Evolutionary conservation across 2,329 filamentous ascomycete species (phyloP), one percentile per base, ranked within the genome.

Genomic region (Cercospora nicotianae): DNA sequence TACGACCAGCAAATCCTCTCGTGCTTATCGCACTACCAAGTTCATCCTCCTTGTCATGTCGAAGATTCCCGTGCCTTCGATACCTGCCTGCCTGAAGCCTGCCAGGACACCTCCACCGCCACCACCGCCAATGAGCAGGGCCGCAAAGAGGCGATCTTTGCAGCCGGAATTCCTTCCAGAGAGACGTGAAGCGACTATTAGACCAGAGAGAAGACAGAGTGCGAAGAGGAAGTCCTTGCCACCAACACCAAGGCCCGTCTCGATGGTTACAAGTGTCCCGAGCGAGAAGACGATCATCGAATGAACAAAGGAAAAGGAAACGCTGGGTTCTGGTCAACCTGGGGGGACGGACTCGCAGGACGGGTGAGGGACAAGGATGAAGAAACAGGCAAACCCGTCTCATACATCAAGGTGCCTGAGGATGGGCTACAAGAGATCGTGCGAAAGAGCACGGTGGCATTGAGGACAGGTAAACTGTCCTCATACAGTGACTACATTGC

Each of bases 1-100:
- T 9, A 28, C 48, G 26, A 30, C 48, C 20, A 28, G 20, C 55
- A 59, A 59, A 23, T 30, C 62, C 12, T 64, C 62, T 13, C 51
- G 62, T 23, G 62, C 62, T 8, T 64, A 64, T 31, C 31, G 36
- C 26, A 30, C 36, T 13, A 64, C 62, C 5, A 64, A 64, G 58
- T 59, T 64, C 36, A 16, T 58, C 62, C 62, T 64, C 10, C 62
- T 64, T 16, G 20, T 64, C 33, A 39, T 64, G 28, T 64, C 62
- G 3, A 36, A 64, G 12, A 18, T 64, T n/a, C 61, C 61, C 13
- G 16, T 30, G 5, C 60, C 60, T 26, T 48, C 60, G 33, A 30
- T 62, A 16, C 42, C 26, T 6, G 20, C 23, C 23, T 62, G 26
- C 26, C 42, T 62, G 39, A 42, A 57, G n/a, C 30, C 30, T 30